Conservation (phyloP, 139 green algal genomes). For the Chlamydomonas sp. region DNA sequence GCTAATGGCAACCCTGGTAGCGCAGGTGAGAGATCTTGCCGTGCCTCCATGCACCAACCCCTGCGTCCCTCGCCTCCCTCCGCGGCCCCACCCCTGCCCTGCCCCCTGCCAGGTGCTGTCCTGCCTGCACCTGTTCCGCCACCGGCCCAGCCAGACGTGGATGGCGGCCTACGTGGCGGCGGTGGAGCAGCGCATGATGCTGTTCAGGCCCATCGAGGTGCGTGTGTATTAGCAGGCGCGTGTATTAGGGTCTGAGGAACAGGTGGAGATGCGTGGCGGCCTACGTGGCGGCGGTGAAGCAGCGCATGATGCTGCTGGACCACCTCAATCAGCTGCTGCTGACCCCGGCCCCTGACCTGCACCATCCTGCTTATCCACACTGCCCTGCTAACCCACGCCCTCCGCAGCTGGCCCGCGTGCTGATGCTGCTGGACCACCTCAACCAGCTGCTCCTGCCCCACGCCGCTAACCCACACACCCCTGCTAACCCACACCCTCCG, state of each 20-base stretch:
- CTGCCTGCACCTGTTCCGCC: conserved; percentile 37
- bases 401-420: conserved; percentile 7
- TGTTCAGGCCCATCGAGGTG: conserved; percentile 3
- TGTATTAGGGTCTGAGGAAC: no score
- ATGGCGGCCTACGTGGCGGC: conserved; percentile 8
- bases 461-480: no score
- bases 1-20: background rate
- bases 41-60: background rate
- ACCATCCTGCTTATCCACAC: no score
- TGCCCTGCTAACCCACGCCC: no score
- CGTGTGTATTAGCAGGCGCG: no score
- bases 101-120: background rate
- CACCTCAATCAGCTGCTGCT: no score
- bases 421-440: conserved; percentile 38
- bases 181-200: background rate
- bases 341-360: no score
- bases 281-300: conserved; percentile 12
- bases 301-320: background rate
- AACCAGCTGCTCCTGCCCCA: background rate
- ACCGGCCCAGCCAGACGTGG: conserved; percentile 27
- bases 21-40: background rate
- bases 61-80: background rate
- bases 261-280: conserved; percentile 9
- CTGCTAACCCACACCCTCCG: no score
- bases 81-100: background rate